phyloP scores from a whole-genome alignment of 768 basidiomycete species.

The Galerina sulciceps region DNA sequence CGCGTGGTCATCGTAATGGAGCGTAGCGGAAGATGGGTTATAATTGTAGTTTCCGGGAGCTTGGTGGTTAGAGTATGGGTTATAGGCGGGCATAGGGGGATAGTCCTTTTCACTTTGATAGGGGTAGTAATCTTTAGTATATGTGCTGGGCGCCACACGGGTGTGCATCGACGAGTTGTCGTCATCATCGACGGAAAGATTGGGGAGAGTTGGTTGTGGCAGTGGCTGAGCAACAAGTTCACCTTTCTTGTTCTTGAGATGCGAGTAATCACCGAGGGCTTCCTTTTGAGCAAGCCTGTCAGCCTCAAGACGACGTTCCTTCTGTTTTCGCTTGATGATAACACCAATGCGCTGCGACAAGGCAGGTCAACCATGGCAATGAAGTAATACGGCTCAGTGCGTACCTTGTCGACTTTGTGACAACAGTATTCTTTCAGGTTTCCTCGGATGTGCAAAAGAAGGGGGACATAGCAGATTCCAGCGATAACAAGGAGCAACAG shows the following conservation, averaged over 20 bases:
- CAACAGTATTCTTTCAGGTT: slow-evolving; percentile 99
- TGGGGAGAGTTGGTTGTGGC: slow-evolving; percentile 94
- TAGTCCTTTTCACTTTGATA: slow-evolving; percentile 59
- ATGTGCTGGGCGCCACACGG: slow-evolving; percentile 54
- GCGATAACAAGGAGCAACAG: slow-evolving; percentile 82
- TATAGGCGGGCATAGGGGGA: slow-evolving; percentile 81
- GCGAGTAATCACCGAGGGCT: slow-evolving; percentile 88
- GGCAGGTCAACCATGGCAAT: not conserved
- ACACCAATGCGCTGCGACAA: slow-evolving; percentile 79
- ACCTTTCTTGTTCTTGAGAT: slow-evolving; percentile 93
- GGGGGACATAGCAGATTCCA: slow-evolving; percentile 89
- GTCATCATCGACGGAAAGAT: slow-evolving; percentile 85
- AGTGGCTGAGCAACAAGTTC: slow-evolving; percentile 78
- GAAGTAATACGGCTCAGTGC: not conserved
- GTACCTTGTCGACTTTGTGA: slow-evolving; percentile 97
- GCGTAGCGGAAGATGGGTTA: slow-evolving; percentile 60
- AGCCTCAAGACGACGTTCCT: slow-evolving; percentile 82
- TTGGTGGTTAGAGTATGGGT: slow-evolving; percentile 64
- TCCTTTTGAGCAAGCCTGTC: slow-evolving; percentile 87
- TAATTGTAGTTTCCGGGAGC: slow-evolving; percentile 55
- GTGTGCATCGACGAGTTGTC: slow-evolving; percentile 62
- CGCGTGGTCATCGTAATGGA: slow-evolving; percentile 53
- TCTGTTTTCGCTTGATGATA: slow-evolving; percentile 90
- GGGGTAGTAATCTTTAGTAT: slow-evolving; percentile 60
- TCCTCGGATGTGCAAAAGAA: slow-evolving; percentile 93